Evolutionary conservation across 2,329 filamentous ascomycete species (phyloP).

Genomic region (Beauveria sp.): DNA sequence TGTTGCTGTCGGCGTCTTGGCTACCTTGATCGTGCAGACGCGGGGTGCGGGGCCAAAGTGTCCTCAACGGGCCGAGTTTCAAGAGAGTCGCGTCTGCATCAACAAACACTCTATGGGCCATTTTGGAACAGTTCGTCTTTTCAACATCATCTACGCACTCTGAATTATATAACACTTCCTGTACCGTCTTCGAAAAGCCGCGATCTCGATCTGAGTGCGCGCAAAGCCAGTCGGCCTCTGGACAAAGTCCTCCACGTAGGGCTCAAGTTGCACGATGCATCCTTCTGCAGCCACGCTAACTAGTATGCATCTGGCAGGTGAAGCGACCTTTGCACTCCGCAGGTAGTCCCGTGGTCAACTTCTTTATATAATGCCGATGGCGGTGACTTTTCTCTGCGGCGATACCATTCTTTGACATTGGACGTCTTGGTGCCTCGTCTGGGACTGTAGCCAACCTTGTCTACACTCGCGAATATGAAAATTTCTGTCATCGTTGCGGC

Average conservation of each 20-base stretch:
- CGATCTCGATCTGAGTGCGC: not conserved
- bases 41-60: not conserved
- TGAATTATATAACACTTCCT: no score
- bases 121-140: not conserved
- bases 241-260: not conserved
- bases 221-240: not conserved
- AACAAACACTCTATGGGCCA: no score
- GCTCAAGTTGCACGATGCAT: not conserved
- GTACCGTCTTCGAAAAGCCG: not conserved
- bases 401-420: not conserved
- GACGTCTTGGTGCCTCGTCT: not conserved
- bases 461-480: not conserved
- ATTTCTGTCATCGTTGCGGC: not conserved
- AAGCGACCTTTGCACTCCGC: not conserved
- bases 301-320: conserved; percentile 7
- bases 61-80: no score
- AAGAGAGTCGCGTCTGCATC: no score
- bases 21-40: not conserved
- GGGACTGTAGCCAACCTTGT: not conserved
- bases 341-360: not conserved
- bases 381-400: not conserved
- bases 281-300: conserved; percentile 6
- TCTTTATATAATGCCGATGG: not conserved
- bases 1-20: not conserved
- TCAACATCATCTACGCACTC: not conserved